Evolutionary conservation across 2,329 filamentous ascomycete genomes (phyloP), one percentile per base, ranked within the genome.

Genomic region (Phoma sp.): DNA sequence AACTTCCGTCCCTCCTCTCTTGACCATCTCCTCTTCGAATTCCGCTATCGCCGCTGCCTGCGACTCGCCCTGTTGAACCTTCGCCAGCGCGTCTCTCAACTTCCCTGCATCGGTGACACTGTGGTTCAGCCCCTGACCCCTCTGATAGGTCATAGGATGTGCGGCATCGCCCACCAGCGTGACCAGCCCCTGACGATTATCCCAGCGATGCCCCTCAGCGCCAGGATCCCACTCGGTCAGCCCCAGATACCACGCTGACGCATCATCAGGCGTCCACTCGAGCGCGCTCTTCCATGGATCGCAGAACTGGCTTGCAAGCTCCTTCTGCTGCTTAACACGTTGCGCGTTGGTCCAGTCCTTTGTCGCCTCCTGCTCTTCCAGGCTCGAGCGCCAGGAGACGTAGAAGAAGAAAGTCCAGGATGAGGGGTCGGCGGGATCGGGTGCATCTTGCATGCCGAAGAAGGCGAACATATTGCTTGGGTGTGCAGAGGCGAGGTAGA

Each of bases 111-210:
- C 80, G 1, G 73, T 73, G 8, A 81, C 67, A 2, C 75, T 74
- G 53, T 81, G 79, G 55, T 81, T 82, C n/a, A 81, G 70, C 0
- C 78, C 79, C 61, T 82, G 79, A 0, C 79, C 79, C 22, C 79
- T 74, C 60, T 82, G 73, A 42, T 72, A 75, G 3, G 73, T 76
- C 74, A 78, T 78, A 1, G 73, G 71, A 62, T 78, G 75, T 41
- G 68, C 71, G 1, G 75, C 76, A 55, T 78, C 76, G 4, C 76
- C 76, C 7, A 74, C 63, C 44, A 78, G 60, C 30, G 73, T 75
- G 10, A 76, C 67, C 25, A 66, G 56, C 13, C 75, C 74, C 23
- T 52, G 23, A n/a, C 68, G 65, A 39, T 69, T 71, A 37, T 74
- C 65, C 74, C 73, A 76, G 32, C 60, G 57, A 32, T 70, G 62